phyloP scores from a whole-genome alignment of 1,284 basidiomycete genomes.

The Tausonia pullulans region DNA sequence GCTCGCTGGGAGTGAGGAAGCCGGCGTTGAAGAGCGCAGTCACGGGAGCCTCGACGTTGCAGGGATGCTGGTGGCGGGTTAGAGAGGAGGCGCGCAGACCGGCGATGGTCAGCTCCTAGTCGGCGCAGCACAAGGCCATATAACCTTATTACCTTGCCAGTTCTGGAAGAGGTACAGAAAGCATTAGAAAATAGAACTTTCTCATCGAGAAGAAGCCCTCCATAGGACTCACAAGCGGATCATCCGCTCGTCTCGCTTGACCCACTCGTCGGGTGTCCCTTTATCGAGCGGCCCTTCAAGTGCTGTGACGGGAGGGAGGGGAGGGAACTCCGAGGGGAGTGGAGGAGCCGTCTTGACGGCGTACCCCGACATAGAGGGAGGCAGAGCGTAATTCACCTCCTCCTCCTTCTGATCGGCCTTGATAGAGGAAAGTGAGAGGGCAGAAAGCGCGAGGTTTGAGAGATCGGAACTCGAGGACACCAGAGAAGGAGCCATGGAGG shows the following conservation, averaged over 20 bases:
- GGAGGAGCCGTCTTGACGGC: neutral
- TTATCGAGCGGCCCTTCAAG: constrained; percentile 17
- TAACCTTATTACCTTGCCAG: neutral
- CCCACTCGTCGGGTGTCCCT: constrained; percentile 41
- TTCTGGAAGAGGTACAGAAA: neutral
- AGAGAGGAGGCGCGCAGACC: neutral
- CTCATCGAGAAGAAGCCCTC: neutral
- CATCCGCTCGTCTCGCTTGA: constrained; percentile 36
- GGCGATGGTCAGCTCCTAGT: no score
- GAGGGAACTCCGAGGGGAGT: constrained; percentile 20
- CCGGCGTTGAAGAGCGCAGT: constrained; percentile 43
- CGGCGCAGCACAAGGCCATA: neutral
- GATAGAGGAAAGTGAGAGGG: no score
- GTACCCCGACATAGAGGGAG: neutral
- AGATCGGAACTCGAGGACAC: no score
- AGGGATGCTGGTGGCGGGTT: constrained; percentile 41
- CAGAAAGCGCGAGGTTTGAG: no score
- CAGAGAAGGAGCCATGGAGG: no score
- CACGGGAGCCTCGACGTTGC: constrained; percentile 49
- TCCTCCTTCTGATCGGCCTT: neutral
- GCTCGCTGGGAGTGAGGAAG: constrained; percentile 50
- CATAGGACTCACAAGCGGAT: constrained; percentile 29
- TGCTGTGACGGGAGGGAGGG: constrained; percentile 16
- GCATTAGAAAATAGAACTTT: neutral
- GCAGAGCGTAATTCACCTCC: neutral